A percentile compares a stretch with the other conserved stretches of the same genome.
Evolutionary conservation across 768 basidiomycete genomes (phyloP).

Genomic region (Boletus vermiculosoides): DNA sequence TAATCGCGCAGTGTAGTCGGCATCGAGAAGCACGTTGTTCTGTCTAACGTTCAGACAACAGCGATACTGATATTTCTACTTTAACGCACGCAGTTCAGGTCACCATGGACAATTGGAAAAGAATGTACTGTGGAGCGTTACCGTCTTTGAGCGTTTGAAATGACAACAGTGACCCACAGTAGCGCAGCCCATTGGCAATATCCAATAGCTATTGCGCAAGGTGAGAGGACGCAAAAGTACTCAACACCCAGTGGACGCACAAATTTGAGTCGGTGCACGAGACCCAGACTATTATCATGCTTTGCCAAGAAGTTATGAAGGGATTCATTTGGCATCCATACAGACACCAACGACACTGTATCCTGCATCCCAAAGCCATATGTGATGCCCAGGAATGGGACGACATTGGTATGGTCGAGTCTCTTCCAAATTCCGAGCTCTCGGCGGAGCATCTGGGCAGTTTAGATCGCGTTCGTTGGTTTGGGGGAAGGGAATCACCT

Average conservation of each 20-base stretch:
- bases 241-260: slow-evolving; percentile 17
- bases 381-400: slow-evolving; percentile 21
- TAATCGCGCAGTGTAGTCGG: slow-evolving; percentile 34
- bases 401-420: slow-evolving; percentile 22
- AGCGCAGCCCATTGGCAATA: slow-evolving; percentile 12
- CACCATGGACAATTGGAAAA: no score
- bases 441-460: slow-evolving; percentile 20
- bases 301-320: slow-evolving; percentile 16
- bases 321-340: no score
- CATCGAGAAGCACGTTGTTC: neutral
- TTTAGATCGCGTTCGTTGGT: neutral
- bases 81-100: slow-evolving; percentile 13
- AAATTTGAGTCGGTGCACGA: slow-evolving; percentile 5
- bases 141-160: neutral
- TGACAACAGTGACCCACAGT: neutral
- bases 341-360: neutral
- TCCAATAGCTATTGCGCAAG: slow-evolving; percentile 12
- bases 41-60: neutral
- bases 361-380: neutral
- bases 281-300: neutral
- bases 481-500: neutral
- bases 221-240: slow-evolving; percentile 18
- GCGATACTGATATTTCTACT: slow-evolving; percentile 7
- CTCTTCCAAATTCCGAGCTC: slow-evolving; percentile 30
- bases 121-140: neutral